Evolutionary conservation across 805 yeast species (phyloP).

Genomic region (Suhomyces sp.): DNA sequence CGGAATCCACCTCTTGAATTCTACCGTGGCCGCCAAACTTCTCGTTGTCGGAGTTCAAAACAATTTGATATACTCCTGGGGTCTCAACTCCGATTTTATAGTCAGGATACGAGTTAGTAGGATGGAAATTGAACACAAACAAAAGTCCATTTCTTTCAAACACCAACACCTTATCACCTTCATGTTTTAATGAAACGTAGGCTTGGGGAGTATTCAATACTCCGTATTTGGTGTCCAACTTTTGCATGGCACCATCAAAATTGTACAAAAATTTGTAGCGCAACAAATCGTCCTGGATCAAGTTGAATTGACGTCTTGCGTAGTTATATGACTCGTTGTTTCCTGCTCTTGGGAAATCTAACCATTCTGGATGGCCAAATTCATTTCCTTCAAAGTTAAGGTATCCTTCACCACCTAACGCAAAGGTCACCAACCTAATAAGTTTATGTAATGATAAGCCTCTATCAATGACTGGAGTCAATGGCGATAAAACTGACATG

Average conservation of each 20-base stretch:
- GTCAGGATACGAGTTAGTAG: constrained; percentile 75
- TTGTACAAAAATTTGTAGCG: constrained; percentile 73
- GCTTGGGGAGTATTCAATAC: constrained; percentile 73
- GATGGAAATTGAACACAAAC: constrained; percentile 89
- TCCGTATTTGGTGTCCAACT: constrained; percentile 62
- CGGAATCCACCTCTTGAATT: constrained; percentile 44
- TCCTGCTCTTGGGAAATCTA: constrained; percentile 92
- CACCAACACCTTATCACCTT: constrained; percentile 81
- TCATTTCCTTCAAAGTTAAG: constrained; percentile 96
- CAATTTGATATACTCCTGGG: constrained; percentile 72
- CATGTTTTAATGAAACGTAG: constrained; percentile 84
- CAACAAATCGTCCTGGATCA: constrained; percentile 73
- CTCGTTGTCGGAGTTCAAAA: constrained; percentile 68
- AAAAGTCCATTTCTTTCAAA: constrained; percentile 84
- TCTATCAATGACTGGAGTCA: constrained; percentile 78
- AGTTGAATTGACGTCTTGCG: constrained; percentile 92
- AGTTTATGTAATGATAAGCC: constrained; percentile 89
- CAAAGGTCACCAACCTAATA: constrained; percentile 82
- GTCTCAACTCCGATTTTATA: constrained; percentile 86
- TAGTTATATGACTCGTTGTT: constrained; percentile 87
- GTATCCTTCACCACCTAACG: constrained; percentile 96
- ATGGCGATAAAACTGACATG: constrained; percentile 74
- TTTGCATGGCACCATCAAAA: constrained; percentile 87
- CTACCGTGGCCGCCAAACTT: constrained; percentile 82
- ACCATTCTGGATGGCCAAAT: constrained; percentile 99